Base-by-base conservation (phyloP, 2,329 filamentous ascomycete genomes). In the Capronia coronata region DNA sequence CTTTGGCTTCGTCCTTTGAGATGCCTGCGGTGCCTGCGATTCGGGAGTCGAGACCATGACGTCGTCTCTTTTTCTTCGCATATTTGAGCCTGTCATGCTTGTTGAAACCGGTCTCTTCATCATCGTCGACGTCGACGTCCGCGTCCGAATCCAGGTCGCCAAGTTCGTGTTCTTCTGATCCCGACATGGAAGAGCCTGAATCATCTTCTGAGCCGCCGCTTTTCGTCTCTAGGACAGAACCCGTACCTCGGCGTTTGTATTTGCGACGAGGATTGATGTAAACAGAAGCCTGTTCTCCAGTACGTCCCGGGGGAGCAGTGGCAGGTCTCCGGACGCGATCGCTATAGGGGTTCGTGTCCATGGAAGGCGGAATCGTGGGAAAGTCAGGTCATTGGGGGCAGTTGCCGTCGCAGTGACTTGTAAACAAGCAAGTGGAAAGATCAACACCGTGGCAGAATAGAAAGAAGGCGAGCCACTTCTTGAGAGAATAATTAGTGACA, bases 51-150 rank as follows among this genome's bases (percentile, higher is more conserved):
- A 89, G 67, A 56, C 77, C 71, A 10, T 80, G 83, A 62, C 86
- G 84, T 63, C 80, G 76, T 67, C 77, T 75, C 68, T 80, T 80
- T 68, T 80, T 79, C 61, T 76, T 76, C 63, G 80, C 79, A 61
- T 83, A 82, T 64, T 83, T 80, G 58, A 78, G 76, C 65, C 80
- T 79, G 61, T 91, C 86, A 62, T 81, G 78, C 53, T 78, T 76
- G 30, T 87, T 94, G 59, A 96, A 73, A 1, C 89, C 90, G 1
- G 86, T 87, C 74, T 96, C 90, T 70, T 94, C 90, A 64, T 96
- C 90, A 60, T 91, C 86, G 40, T 85, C 86, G 57, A 87, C 83
- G 58, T 87, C 84, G 56, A 88, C 83, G 58, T 87, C 84, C 22
- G 82, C 83, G 58, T 87, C 84, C 22, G 82, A 82, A 46, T 80